phyloP scores from a whole-genome alignment of 371 early-diverging fungal genomes.

The Lichtheimia ramosa region DNA sequence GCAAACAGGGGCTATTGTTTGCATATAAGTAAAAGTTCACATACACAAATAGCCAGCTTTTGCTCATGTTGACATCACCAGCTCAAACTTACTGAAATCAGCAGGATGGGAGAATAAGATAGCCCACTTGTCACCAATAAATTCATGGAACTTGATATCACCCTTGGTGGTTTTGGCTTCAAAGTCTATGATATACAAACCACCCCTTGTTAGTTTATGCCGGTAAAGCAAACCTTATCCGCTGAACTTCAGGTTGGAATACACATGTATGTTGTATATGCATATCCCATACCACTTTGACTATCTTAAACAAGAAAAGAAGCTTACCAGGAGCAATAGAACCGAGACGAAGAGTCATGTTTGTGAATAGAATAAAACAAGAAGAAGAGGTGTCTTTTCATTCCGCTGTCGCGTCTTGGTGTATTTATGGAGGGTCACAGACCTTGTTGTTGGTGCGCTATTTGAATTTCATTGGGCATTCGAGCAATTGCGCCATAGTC shows the following conservation, averaged over 20 bases:
- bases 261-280: neutral
- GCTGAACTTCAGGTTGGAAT: neutral
- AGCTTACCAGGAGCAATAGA: conserved; percentile 59
- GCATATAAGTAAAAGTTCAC: neutral
- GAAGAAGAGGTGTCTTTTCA: too few species aligned
- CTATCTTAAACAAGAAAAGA: neutral
- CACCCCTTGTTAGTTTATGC: too few species aligned
- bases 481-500: conserved; percentile 2
- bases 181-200: conserved; percentile 56
- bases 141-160: conserved; percentile 86
- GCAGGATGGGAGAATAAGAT: conserved; percentile 95
- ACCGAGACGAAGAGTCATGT: conserved; percentile 64
- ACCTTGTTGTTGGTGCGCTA: neutral
- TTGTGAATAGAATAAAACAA: neutral
- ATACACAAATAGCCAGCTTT: neutral
- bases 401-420: too few species aligned
- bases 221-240: too few species aligned
- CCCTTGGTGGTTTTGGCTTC: conserved; percentile 86
- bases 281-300: neutral
- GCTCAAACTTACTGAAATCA: conserved; percentile 75
- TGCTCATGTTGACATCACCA: neutral
- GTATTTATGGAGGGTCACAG: too few species aligned
- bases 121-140: conserved; percentile 85
- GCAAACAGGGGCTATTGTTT: conserved; percentile 80
- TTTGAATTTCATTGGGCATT: neutral